Conservation (phyloP, 1,139 yeast species). For the Lodderomyces oxycetoniae region DNA sequence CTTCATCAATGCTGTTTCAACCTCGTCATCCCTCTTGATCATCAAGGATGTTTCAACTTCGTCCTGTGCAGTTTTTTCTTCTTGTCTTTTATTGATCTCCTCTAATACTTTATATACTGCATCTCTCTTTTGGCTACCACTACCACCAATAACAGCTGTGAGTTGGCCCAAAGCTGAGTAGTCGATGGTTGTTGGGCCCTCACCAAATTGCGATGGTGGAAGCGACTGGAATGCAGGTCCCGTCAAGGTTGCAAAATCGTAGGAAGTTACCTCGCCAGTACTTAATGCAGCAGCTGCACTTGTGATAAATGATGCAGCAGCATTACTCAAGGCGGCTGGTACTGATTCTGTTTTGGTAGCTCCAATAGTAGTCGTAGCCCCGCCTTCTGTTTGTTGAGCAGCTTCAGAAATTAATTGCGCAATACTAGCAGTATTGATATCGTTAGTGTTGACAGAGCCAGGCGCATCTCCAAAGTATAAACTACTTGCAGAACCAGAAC, state of each 20-base stretch:
- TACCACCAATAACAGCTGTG: constrained; percentile 10
- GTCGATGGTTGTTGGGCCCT: constrained; percentile 11
- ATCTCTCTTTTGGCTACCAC: constrained; percentile 6
- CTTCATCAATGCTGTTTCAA: constrained; percentile 10
- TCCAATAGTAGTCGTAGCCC: constrained; percentile 7
- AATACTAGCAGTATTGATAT: constrained; percentile 8
- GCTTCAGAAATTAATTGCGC: constrained; percentile 8
- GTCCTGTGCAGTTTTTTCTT: constrained; percentile 4
- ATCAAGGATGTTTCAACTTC: constrained; percentile 9
- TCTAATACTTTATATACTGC: constrained; percentile 7
- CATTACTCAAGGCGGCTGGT: constrained; percentile 5
- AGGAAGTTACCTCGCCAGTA: constrained; percentile 2
- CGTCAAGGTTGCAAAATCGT: constrained; percentile 7
- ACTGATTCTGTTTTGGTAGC: constrained; percentile 1
- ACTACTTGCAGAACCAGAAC: not conserved
- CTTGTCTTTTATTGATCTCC: constrained; percentile 11
- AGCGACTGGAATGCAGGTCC: constrained; percentile 13
- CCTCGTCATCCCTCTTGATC: constrained; percentile 16
- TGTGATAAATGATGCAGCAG: constrained; percentile 2
- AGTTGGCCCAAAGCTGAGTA: constrained; percentile 11
- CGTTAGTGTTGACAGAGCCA: constrained; percentile 1
- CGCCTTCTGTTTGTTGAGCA: constrained; percentile 2
- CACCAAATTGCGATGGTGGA: constrained; percentile 11
- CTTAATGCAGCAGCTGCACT: constrained; percentile 4
- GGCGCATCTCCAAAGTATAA: not conserved